A percentile compares a stretch with the other conserved stretches of the same genome.
phyloP scores from a whole-genome alignment of 148 eudicot species.

The Rhododendron simsii region DNA sequence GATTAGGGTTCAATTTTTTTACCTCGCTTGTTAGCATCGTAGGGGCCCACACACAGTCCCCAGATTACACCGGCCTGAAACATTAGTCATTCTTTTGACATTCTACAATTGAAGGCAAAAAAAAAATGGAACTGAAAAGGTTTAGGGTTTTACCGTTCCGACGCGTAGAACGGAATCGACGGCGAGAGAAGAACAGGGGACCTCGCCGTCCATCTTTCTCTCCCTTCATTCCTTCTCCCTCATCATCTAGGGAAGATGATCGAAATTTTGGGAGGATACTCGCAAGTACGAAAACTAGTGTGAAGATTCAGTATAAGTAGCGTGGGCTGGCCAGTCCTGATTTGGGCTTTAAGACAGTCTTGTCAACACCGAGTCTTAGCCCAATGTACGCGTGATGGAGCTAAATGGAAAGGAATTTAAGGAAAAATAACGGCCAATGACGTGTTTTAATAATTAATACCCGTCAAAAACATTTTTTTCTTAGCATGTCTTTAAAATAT shows the following conservation, averaged over 20 bases:
- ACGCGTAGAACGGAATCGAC: conserved; percentile 59
- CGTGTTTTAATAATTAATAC: no score
- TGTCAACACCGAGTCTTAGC: neutral
- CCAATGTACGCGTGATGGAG: neutral
- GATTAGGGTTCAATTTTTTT: neutral
- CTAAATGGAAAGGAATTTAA: neutral
- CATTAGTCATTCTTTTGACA: neutral
- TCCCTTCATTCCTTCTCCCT: neutral
- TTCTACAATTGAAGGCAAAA: neutral
- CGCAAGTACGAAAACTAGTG: neutral
- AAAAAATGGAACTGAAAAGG: neutral
- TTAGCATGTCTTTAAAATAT: no score
- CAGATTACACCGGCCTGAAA: conserved; percentile 77
- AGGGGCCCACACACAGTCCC: conserved; percentile 78
- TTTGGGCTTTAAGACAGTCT: neutral
- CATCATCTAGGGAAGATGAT: neutral
- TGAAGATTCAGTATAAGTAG: neutral
- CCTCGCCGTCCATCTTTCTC: conserved; percentile 34
- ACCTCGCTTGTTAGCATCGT: conserved; percentile 66
- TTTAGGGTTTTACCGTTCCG: conserved; percentile 36
- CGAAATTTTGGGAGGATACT: no score
- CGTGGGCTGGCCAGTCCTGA: neutral
- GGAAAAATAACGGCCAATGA: no score
- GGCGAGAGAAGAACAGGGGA: conserved; percentile 67
- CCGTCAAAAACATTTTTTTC: no score